Percentiles rank a stretch among this genome's conserved stretches.
Evolutionary conservation across 176 grass and related monocot species (phyloP).

Genomic region (Dendrocalamus sinicus): DNA sequence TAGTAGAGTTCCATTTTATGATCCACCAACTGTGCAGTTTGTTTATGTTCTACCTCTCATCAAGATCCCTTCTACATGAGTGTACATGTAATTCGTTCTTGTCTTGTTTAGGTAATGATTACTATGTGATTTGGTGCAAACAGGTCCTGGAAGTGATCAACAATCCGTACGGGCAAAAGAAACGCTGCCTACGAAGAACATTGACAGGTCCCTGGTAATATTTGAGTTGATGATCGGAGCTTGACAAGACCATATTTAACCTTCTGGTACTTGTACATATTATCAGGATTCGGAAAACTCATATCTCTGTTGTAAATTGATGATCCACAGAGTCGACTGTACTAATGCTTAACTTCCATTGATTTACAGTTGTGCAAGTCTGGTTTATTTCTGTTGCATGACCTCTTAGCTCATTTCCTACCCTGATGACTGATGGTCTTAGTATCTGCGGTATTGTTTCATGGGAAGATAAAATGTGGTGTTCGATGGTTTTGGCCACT

Average conservation of each 20-base stretch:
- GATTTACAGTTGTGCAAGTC: background rate
- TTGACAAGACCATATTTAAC: conserved; percentile 50
- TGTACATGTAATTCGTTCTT: background rate
- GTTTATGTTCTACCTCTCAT: background rate
- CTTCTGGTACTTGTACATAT: conserved; percentile 52
- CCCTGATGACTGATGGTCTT: background rate
- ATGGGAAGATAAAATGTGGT: background rate
- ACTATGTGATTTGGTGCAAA: conserved; percentile 1
- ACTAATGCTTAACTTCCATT: conserved; percentile 29
- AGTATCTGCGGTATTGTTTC: background rate
- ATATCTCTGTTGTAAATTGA: conserved; percentile 48
- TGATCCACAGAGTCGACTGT: conserved; percentile 43
- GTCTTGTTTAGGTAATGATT: conserved; percentile 20
- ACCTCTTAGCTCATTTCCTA: background rate
- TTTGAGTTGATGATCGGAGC: conserved; percentile 25
- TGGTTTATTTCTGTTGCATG: background rate
- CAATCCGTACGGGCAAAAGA: conserved; percentile 61
- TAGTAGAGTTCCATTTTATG: background rate
- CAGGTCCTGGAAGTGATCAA: conserved; percentile 56
- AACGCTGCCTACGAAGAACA: conserved; percentile 71
- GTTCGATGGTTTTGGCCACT: background rate
- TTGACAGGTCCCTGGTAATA: conserved; percentile 77
- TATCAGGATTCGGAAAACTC: conserved; percentile 43
- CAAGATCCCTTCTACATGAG: background rate
- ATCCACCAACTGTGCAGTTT: background rate